These are phyloP conservation scores for Amanita inopinata DNA, from an alignment of 768 basidiomycete species.

Conservation along the genomic window DNA sequence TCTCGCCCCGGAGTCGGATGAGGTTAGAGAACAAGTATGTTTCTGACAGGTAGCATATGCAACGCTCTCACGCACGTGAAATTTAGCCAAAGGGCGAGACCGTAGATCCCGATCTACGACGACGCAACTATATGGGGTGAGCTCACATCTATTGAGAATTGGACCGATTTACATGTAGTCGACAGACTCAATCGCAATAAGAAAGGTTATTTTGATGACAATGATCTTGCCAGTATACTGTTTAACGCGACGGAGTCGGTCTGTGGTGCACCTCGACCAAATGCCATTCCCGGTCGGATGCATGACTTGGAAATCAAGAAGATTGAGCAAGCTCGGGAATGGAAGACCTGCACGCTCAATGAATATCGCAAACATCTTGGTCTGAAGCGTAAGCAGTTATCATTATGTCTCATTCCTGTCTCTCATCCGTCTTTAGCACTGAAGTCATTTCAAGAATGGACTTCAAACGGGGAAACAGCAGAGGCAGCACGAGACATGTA, in stretches of 20 bases:
- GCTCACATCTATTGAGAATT: not conserved
- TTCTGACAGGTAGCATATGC: too few species aligned
- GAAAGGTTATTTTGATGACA: slow-evolving; percentile 16
- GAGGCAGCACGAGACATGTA: slow-evolving; percentile 20
- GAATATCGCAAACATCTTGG: slow-evolving; percentile 15
- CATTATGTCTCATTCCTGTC: not conserved
- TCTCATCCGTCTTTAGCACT: slow-evolving; percentile 12
- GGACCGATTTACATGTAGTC: slow-evolving; percentile 6
- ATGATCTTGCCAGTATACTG: slow-evolving; percentile 14
- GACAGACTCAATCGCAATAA: slow-evolving; percentile 11
- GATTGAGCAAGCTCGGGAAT: slow-evolving; percentile 12
- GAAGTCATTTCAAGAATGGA: slow-evolving; percentile 24
- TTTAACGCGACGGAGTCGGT: slow-evolving; percentile 14
- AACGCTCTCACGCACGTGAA: too few species aligned
- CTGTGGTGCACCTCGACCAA: slow-evolving; percentile 10
- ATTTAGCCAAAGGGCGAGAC: not conserved
- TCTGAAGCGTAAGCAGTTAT: slow-evolving; percentile 12
- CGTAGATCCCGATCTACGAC: slow-evolving; percentile 9
- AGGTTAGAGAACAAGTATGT: too few species aligned
- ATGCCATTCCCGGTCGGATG: slow-evolving; percentile 1
- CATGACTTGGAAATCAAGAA: slow-evolving; percentile 5
- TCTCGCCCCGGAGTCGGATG: not conserved
- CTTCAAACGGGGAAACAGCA: slow-evolving; percentile 18
- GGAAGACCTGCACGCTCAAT: slow-evolving; percentile 14
- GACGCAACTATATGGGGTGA: slow-evolving; percentile 11